These are phyloP conservation scores for Amanita subjunquillea DNA, from an alignment of 768 basidiomycete genomes.

Conservation along the genomic window DNA sequence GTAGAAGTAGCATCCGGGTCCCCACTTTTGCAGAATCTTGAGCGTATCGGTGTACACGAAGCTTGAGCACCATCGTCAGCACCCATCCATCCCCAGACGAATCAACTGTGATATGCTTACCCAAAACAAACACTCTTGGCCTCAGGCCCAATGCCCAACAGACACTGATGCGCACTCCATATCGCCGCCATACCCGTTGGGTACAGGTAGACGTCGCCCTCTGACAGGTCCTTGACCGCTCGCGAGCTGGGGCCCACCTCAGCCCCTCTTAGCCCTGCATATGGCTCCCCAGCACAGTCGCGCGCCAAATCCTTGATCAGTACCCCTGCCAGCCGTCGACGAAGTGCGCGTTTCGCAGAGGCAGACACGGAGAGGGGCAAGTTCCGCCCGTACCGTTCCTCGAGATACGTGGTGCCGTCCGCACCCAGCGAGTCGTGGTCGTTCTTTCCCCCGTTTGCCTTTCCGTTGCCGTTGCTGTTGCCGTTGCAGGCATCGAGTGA, in stretches of 20 bases:
- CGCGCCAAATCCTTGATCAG: conserved; percentile 49
- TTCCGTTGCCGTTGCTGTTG: conserved; percentile 1
- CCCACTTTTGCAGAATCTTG: conserved; percentile 93
- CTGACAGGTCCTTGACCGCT: conserved; percentile 59
- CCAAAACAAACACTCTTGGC: conserved; percentile 93
- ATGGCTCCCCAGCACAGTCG: conserved; percentile 21
- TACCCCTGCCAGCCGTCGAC: conserved; percentile 85
- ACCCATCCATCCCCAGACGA: background rate
- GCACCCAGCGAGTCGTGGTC: conserved; percentile 37
- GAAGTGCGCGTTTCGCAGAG: conserved; percentile 78
- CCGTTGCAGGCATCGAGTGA: background rate
- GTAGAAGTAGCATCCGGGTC: conserved; percentile 85
- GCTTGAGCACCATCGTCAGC: conserved; percentile 25
- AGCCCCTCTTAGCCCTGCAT: conserved; percentile 34
- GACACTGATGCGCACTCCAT: conserved; percentile 80
- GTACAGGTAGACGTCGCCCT: conserved; percentile 84
- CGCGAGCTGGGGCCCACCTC: conserved; percentile 54
- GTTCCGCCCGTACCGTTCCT: conserved; percentile 93
- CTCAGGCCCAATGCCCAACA: conserved; percentile 35
- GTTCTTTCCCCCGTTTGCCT: conserved; percentile 3
- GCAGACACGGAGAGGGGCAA: conserved; percentile 61
- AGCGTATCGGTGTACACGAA: conserved; percentile 95
- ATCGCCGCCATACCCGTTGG: conserved; percentile 92
- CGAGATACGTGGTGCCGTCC: conserved; percentile 71
- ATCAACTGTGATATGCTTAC: conserved; percentile 31